Evolutionary conservation across 2,329 filamentous ascomycete genomes (phyloP).

Genomic region (Alternaria tenuissima): DNA sequence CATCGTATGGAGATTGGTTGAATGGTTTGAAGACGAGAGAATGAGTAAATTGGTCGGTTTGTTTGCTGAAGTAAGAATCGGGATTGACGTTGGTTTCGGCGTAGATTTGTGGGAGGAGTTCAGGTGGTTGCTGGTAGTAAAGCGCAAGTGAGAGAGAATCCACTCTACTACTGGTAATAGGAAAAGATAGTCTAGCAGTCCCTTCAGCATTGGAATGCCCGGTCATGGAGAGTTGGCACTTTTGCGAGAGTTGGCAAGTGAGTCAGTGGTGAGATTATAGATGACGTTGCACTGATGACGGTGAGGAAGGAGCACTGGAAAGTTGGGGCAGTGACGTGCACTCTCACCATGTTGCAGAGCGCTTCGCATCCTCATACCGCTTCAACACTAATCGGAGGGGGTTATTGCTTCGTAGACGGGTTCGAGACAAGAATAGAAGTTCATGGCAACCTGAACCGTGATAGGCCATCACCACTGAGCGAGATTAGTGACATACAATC

Average conservation of each 20-base stretch:
- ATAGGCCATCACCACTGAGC: not conserved
- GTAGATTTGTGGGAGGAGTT: not conserved
- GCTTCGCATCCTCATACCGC: not conserved
- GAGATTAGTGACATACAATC: not conserved
- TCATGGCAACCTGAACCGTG: not conserved
- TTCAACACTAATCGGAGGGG: not conserved
- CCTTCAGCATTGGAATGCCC: not conserved
- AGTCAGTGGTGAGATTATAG: not conserved
- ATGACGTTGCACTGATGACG: not conserved
- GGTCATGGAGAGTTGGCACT: not conserved
- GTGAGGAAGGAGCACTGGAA: not conserved
- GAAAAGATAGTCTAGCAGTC: not conserved
- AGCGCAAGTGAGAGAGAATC: slow-evolving; percentile 2
- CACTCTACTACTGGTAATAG: not conserved
- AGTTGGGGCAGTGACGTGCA: not conserved
- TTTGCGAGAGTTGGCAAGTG: not conserved
- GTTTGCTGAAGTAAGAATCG: not conserved
- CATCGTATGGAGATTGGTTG: not conserved
- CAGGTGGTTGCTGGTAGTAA: not conserved
- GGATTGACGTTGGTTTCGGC: not conserved
- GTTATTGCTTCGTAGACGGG: accelerated
- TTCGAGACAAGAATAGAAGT: not conserved
- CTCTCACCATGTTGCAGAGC: not conserved
- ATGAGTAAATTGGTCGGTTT: not conserved
- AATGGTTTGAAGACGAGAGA: not conserved